Conservation (phyloP, 2,329 filamentous ascomycete genomes). For the Aspergillus fischeri region DNA sequence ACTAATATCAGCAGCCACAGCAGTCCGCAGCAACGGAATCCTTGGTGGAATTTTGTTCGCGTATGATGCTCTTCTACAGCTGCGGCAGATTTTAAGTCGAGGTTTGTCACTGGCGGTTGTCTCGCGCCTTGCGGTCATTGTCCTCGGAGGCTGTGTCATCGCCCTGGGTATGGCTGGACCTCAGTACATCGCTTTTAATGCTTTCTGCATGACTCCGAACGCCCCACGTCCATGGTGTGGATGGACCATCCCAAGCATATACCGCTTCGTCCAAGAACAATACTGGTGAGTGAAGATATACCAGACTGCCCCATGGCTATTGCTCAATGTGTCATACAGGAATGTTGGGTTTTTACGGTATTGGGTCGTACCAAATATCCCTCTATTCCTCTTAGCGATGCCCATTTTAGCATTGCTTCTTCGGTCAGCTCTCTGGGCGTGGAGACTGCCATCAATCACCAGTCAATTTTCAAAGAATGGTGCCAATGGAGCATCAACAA, state of each 20-base stretch:
- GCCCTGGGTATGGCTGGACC: constrained; percentile 66
- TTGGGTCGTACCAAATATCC: constrained; percentile 82
- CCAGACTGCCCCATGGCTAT: neutral
- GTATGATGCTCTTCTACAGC: constrained; percentile 50
- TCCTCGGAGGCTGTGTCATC: constrained; percentile 64
- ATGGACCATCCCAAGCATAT: constrained; percentile 74
- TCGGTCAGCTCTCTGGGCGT: constrained; percentile 53
- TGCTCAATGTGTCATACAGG: constrained; percentile 50
- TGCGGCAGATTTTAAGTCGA: constrained; percentile 40
- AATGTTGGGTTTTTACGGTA: constrained; percentile 82
- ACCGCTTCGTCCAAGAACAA: constrained; percentile 78
- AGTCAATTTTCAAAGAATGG: constrained; percentile 9
- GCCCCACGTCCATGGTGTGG: constrained; percentile 68
- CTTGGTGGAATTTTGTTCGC: constrained; percentile 75
- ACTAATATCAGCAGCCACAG: constrained; percentile 67
- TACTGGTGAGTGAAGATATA: constrained; percentile 68
- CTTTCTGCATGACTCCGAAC: constrained; percentile 56
- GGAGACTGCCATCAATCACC: constrained; percentile 29
- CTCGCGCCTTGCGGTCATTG: constrained; percentile 54
- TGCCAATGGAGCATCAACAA: constrained; percentile 8
- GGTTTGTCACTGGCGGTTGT: constrained; percentile 38
- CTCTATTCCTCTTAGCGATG: constrained; percentile 77
- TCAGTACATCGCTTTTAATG: constrained; percentile 68
- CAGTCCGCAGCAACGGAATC: constrained; percentile 80
- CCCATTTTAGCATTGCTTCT: constrained; percentile 70